Evolutionary conservation across 1,139 yeast genomes (phyloP).

Genomic region (Yamadazyma membranifaciens): DNA sequence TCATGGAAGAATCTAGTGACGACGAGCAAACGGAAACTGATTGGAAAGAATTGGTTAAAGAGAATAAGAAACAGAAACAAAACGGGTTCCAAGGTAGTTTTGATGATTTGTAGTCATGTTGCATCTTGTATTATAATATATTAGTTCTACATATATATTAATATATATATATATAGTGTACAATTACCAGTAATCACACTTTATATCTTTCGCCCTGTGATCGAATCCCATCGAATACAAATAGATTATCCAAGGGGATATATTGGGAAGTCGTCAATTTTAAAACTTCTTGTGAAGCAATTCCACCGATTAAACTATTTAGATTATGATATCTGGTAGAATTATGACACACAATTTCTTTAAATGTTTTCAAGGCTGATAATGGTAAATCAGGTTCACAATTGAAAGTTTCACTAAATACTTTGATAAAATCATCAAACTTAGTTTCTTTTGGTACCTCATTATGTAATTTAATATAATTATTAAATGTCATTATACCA

Average conservation of each 20-base stretch:
- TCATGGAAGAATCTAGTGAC: slow-evolving; percentile 42
- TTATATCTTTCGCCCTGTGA: slow-evolving; percentile 53
- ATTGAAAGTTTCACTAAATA: slow-evolving; percentile 17
- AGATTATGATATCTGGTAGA: slow-evolving; percentile 33
- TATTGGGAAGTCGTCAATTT: slow-evolving; percentile 70
- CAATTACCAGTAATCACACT: slow-evolving; percentile 16
- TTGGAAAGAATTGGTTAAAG: slow-evolving; percentile 83
- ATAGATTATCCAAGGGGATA: slow-evolving; percentile 64
- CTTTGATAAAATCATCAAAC: slow-evolving; percentile 18
- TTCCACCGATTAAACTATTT: slow-evolving; percentile 64
- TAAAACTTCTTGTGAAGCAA: slow-evolving; percentile 73
- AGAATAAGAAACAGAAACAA: slow-evolving; percentile 57
- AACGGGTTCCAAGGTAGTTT: slow-evolving; percentile 57
- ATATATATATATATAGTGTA: not conserved
- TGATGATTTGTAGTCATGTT: slow-evolving; percentile 56
- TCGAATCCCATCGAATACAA: slow-evolving; percentile 65
- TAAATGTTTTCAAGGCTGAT: slow-evolving; percentile 19
- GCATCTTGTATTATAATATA: too few species aligned
- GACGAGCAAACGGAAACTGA: slow-evolving; percentile 62
- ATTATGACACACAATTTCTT: slow-evolving; percentile 31
- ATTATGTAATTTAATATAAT: slow-evolving; percentile 18
- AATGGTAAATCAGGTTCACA: slow-evolving; percentile 11
- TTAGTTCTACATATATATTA: too few species aligned
- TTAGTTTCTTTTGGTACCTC: slow-evolving; percentile 22
- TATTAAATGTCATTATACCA: slow-evolving; percentile 32